Evolutionary conservation across 2,329 filamentous ascomycete species (phyloP), one percentile per base, ranked within the genome.

Genomic region (Volutella citrinella): DNA sequence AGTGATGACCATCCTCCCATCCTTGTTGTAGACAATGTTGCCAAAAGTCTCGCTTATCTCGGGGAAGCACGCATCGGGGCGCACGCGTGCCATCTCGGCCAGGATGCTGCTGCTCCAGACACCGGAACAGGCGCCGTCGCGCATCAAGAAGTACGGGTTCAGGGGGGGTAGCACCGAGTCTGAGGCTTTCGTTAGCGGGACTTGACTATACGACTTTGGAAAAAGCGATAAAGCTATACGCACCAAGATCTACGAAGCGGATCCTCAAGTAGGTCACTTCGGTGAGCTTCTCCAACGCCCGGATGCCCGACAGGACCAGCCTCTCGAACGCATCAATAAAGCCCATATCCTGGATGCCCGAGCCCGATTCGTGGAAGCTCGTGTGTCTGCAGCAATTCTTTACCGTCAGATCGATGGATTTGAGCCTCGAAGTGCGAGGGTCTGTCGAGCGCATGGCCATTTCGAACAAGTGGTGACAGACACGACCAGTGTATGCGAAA

Each of bases 271-370:
- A 78, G 27, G 78, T 65, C 19, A 89, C 60, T n/a, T 68, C 63
- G 32, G 72, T 70, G 29, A 86, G 70, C 19, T 66, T 69, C 11
- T 71, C 70, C 27, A 88, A 60, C 4, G 80, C 72, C 29, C 72
- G 70, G 19, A 86, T 76, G 2, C 75, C 80, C 2, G 77, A 70
- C 4, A 85, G 45, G 4, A 88, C 80, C 10, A 88, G 65, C 38
- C 72, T 70, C 59, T 87, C 84, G 48, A 88, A 88, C 0, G 80
- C 76, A 16, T 72, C 66, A 46, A 88, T 87, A 45, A 88, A 89
- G 19, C 76, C 70, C 65, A 82, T 75, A 48, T 87, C 82, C 14
- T 80, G 81, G 40, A 87, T 84, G 1, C 82, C 82, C 3, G 80
- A 82, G 4, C 80, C 81, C 0, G 74, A 73, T 46, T 85, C 81